Evolutionary conservation across 192 early-diverging fungal species (phyloP).

Genomic region (Rhizophagus clarus): DNA sequence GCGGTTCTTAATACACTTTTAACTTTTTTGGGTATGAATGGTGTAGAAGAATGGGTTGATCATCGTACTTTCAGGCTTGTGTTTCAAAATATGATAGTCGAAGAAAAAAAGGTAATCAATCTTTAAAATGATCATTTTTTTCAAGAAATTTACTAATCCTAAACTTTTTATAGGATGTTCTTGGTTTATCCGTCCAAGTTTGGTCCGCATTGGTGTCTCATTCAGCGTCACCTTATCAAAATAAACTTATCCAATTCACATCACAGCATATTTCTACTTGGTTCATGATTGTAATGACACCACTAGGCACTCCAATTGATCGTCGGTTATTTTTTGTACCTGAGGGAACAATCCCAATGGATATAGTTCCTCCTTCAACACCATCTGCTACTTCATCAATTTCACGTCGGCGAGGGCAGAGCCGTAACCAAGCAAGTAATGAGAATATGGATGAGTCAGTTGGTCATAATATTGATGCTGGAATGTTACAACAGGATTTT

Average conservation of each 20-base stretch:
- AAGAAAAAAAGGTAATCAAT: conserved; percentile 58
- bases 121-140: too few relatives aligned
- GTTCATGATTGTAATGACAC: conserved; percentile 81
- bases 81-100: conserved; percentile 93
- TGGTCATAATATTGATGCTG: conserved; percentile 79
- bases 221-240: conserved; percentile 9
- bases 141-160: neutral
- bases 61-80: conserved; percentile 72
- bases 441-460: neutral
- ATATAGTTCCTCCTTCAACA: conserved; percentile 20
- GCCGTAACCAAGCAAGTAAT: conserved; percentile 14
- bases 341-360: conserved; percentile 25
- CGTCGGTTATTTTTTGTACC: conserved; percentile 47
- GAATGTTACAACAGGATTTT: conserved; percentile 92
- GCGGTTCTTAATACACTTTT: conserved; percentile 81
- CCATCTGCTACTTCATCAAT: neutral
- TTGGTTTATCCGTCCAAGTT: conserved; percentile 59
- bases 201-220: conserved; percentile 57
- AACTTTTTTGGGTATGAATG: conserved; percentile 66
- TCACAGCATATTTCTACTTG: conserved; percentile 49
- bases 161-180: conserved; percentile 46
- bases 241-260: conserved; percentile 31
- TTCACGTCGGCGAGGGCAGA: conserved; percentile 17
- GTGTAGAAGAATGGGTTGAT: conserved; percentile 66
- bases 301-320: conserved; percentile 81